Conservation (phyloP, 805 yeast species). For the Kodamaea nitidulidarum region DNA sequence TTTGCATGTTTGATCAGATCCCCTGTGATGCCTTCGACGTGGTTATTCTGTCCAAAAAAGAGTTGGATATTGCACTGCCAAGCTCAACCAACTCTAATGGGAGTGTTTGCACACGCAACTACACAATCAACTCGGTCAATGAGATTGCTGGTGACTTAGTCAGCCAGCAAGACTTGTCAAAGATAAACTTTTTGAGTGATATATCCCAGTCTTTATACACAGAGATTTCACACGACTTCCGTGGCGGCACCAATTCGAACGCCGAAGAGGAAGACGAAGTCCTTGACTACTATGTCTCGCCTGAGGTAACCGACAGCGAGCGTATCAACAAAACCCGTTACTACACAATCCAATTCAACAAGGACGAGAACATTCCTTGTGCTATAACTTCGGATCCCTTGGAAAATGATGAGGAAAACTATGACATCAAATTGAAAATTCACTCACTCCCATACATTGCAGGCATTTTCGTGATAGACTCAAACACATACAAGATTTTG, state of each 20-base stretch:
- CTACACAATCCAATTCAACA: conserved; percentile 48
- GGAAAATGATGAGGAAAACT: conserved; percentile 39
- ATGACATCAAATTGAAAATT: conserved; percentile 54
- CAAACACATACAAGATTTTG: conserved; percentile 47
- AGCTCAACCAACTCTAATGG: not conserved
- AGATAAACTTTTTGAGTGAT: conserved; percentile 15
- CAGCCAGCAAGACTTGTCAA: conserved; percentile 14
- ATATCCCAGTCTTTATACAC: conserved; percentile 26
- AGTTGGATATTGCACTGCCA: not conserved
- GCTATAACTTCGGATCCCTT: conserved; percentile 64
- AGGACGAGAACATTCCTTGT: conserved; percentile 58
- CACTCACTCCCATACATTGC: conserved; percentile 84
- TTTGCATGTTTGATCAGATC: conserved; percentile 85
- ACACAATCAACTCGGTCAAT: conserved; percentile 22
- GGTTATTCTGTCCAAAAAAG: conserved; percentile 12
- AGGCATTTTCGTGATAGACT: conserved; percentile 71
- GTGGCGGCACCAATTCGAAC: not conserved
- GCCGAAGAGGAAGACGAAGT: conserved; percentile 12
- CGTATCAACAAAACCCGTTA: conserved; percentile 56
- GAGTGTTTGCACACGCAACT: conserved; percentile 6
- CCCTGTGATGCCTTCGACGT: conserved; percentile 41
- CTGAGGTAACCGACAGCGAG: conserved; percentile 24
- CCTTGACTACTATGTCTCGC: conserved; percentile 14
- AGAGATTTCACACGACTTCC: conserved; percentile 16
- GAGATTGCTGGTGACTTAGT: conserved; percentile 37